A percentile compares a stretch with the other conserved stretches of the same genome.
Conservation (phyloP, 192 early-diverging fungal genomes). For the Gigaspora rosea region DNA sequence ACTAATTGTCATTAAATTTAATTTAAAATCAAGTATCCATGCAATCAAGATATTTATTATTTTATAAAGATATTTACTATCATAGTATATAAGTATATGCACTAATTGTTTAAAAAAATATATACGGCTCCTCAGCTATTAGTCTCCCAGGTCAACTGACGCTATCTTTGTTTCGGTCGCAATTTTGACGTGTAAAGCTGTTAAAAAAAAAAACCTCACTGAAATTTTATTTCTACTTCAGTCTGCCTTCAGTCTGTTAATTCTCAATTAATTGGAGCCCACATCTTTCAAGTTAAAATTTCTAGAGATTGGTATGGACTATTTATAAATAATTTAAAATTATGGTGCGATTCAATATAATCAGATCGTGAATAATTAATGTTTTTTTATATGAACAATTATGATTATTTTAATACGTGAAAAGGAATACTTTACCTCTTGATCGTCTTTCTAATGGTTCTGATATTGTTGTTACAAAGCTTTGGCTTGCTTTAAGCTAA, state of each 20-base stretch:
- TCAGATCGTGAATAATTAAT: background rate
- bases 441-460: constrained; percentile 51
- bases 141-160: constrained; percentile 41
- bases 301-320: constrained; percentile 55
- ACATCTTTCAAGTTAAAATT: constrained; percentile 61
- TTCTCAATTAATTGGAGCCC: constrained; percentile 59
- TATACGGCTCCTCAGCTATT: constrained; percentile 48
- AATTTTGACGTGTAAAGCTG: background rate
- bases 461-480: constrained; percentile 52
- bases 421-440: constrained; percentile 52
- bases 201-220: background rate
- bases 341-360: too few species aligned
- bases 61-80: too few species aligned
- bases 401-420: background rate
- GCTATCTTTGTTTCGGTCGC: background rate
- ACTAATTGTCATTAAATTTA: too few species aligned
- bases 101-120: too few species aligned
- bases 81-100: too few species aligned
- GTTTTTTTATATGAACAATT: background rate
- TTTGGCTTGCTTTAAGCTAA: constrained; percentile 53
- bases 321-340: background rate
- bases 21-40: too few species aligned
- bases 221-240: constrained; percentile 4
- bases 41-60: too few species aligned
- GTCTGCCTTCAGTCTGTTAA: too few species aligned